Evolutionary conservation across 306 rosid genomes (phyloP).

Genomic region (Prunus persica): Prunus_persica_NCBIv2 NC_034011.1:21591001-21591500

Average conservation of each 20-base stretch:
- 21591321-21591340: not conserved
- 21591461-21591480: slow-evolving; percentile 11
- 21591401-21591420: not conserved
- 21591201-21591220: not conserved
- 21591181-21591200: slow-evolving; percentile 8
- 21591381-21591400: too few relatives aligned
- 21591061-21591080: not conserved
- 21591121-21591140: not conserved
- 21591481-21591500: not conserved
- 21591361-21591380: not conserved
- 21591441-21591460: not conserved
- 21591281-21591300: not conserved
- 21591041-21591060: not conserved
- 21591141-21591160: not conserved
- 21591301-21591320: not conserved
- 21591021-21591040: slow-evolving; percentile 15
- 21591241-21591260: not conserved
- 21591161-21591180: not conserved
- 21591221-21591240: not conserved
- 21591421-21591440: not conserved
- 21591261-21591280: too few relatives aligned
- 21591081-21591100: not conserved
- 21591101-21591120: not conserved
- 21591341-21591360: not conserved
- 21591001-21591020: slow-evolving; percentile 76